Evolutionary conservation across 2,329 filamentous ascomycete genomes (phyloP), one percentile per base, ranked within the genome.

Genomic region (Penicillium thymicola): DNA sequence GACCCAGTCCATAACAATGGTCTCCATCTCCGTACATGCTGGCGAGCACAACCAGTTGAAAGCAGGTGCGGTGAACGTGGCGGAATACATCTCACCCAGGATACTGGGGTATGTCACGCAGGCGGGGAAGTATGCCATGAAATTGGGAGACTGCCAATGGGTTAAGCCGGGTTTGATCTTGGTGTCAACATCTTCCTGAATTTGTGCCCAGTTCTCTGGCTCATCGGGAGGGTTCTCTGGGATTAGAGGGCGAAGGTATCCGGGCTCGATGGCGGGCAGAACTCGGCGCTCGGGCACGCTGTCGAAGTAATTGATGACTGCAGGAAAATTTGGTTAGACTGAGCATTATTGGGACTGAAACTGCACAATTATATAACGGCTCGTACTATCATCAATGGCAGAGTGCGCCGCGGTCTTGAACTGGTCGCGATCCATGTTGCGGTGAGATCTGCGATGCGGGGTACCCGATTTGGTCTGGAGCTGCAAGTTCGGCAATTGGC

Each of bases 1-100:
- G 4, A 97, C 78, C 92, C 93, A 97, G 75, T 97, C 93, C 72
- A 97, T 82, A 42, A 96, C 88, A 25, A 97, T 82, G 0, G 92
- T 96, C 79, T 97, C 93, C 46, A 97, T 82, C 77, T 97, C 93
- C 0, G 93, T 97, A 18, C 94, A 88, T 7, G 89, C 92, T 0
- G 93, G 93, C 6, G 88, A 92, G 76, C 93, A 97, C 62, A 97
- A 86, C 93, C 93, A 97, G 76, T 97, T 97, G 81, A 97, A 97
- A 38, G 91, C 91, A 1, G 93, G 91, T 16, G 90, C 90, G 13
- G 87, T 94, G 76, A 97, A 92, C 7, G 91, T 89, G 5, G 90
- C 87, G 42, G 86, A 90, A 79, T 96, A 97, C 79, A 97, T 86
- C 76, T 97, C 93, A 21, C 91, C 93, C 11, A 97, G 82, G 73